Base-by-base conservation (phyloP, 768 basidiomycete species). In the Paxillus rubicundulus region DNA sequence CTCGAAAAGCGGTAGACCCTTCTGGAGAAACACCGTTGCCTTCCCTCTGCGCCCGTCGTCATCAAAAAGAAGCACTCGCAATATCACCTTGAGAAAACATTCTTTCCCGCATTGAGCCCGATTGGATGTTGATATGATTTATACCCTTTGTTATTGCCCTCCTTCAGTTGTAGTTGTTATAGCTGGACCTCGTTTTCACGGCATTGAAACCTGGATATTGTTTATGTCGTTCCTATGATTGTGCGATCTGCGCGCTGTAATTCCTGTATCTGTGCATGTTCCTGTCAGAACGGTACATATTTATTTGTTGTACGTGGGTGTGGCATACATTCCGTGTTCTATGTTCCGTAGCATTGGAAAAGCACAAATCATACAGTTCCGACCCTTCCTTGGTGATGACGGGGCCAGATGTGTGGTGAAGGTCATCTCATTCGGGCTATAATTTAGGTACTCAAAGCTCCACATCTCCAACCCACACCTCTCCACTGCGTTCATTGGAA, bases 381-480 rank as follows among this genome's bases (percentile, higher is more conserved):
- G 9, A 8, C 17, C 37, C 37, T 6, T 38, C 37, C 6, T 38
- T 38, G 1, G 37, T 17, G 37, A 38, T 18, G n/a, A 38, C 37
- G 37, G 21, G n/a, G 16, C 17, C 5, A 16, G 17, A 38, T n/a
- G 8, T n/a, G 16, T 17, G 17, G 16, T 7, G 9, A 17, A 38
- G 37, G 37, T 5, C 37, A 9, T 18, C 37, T 16, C 33, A 33
- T 13, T 12, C 12, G 5, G 33, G 33, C 13, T 13, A 33, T n/a
- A n/a, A n/a, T n/a, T 33, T 33, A 24, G 4, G 4, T 24, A 47
- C 4, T 60, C 41, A 61, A 34, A 65, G 21, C 21, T 60, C 53
- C 21, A 73, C 58, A 49, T 71, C 69, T 12, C 76, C 61, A 18
- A 74, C 50, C 76, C 74, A 80, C 0, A 73, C 71, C 43, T 78